These are phyloP conservation scores for Incumbomyces delicatus DNA, from an alignment of 2,329 filamentous ascomycete species.

Conservation along the genomic window DNA sequence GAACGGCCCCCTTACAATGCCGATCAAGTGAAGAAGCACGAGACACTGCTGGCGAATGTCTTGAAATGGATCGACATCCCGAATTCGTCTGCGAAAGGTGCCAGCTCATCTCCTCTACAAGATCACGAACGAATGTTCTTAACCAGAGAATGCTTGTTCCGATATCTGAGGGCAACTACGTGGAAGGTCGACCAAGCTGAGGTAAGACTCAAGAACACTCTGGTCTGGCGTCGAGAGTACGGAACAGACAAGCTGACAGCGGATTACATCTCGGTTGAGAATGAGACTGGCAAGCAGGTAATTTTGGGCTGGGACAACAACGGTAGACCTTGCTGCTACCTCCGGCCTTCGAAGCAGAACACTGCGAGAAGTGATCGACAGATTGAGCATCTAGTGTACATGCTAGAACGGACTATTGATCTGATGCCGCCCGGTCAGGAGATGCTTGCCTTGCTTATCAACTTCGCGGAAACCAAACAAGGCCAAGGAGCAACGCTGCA, in stretches of 20 bases:
- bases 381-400: slow-evolving; percentile 88
- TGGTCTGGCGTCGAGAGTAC: slow-evolving; percentile 86
- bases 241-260: slow-evolving; percentile 63
- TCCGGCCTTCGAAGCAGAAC: slow-evolving; percentile 85
- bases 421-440: slow-evolving; percentile 81
- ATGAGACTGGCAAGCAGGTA: slow-evolving; percentile 93
- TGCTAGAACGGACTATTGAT: slow-evolving; percentile 84
- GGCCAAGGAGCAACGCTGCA: slow-evolving; percentile 67
- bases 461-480: slow-evolving; percentile 73
- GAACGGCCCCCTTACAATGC: slow-evolving; percentile 53
- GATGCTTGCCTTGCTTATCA: slow-evolving; percentile 75
- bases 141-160: slow-evolving; percentile 80
- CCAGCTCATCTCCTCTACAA: slow-evolving; percentile 54
- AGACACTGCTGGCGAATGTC: slow-evolving; percentile 60
- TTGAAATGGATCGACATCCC: slow-evolving; percentile 62
- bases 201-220: slow-evolving; percentile 68
- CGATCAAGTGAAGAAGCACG: slow-evolving; percentile 77
- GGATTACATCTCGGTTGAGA: slow-evolving; percentile 85
- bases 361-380: slow-evolving; percentile 77
- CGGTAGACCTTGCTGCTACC: slow-evolving; percentile 78
- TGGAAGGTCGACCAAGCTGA: slow-evolving; percentile 70
- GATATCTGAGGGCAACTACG: slow-evolving; percentile 88
- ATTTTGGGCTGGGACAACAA: slow-evolving; percentile 79
- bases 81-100: slow-evolving; percentile 50
- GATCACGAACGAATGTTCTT: slow-evolving; percentile 82